Conservation (phyloP, 2,329 filamentous ascomycete genomes). For the Chrysoporthe austroafricana region DNA sequence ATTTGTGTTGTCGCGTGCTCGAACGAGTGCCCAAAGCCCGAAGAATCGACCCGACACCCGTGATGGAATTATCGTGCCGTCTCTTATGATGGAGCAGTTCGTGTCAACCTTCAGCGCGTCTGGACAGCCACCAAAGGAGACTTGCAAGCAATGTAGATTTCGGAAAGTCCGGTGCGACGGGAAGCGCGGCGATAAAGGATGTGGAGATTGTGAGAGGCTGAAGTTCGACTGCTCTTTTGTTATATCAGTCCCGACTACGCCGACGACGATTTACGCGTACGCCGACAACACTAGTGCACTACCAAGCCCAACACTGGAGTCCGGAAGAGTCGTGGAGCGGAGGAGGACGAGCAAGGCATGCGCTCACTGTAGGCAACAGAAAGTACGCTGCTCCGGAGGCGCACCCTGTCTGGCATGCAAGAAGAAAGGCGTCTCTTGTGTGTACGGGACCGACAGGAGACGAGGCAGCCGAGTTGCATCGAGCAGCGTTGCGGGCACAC, state of each 20-base stretch:
- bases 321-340: constrained; percentile 24
- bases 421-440: constrained; percentile 23
- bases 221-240: constrained; percentile 27
- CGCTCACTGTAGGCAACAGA: constrained; percentile 24
- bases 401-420: constrained; percentile 26
- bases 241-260: constrained; percentile 25
- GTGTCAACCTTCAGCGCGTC: constrained; percentile 29
- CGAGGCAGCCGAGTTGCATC: constrained; percentile 14
- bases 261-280: constrained; percentile 11
- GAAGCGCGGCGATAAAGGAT: constrained; percentile 19
- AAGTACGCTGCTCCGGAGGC: constrained; percentile 26
- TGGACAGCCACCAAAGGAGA: constrained; percentile 27
- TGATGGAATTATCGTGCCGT: not conserved
- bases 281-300: constrained; percentile 14
- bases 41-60: not conserved
- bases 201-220: constrained; percentile 26
- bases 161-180: constrained; percentile 28
- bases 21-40: not conserved
- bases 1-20: not conserved
- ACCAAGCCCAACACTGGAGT: constrained; percentile 14
- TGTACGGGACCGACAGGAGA: constrained; percentile 21
- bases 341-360: constrained; percentile 28
- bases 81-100: constrained; percentile 27
- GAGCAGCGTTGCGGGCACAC: constrained; percentile 19
- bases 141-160: constrained; percentile 27